Base-by-base conservation (phyloP, 371 early-diverging fungal genomes). In the Actinomortierella wolfii region DNA sequence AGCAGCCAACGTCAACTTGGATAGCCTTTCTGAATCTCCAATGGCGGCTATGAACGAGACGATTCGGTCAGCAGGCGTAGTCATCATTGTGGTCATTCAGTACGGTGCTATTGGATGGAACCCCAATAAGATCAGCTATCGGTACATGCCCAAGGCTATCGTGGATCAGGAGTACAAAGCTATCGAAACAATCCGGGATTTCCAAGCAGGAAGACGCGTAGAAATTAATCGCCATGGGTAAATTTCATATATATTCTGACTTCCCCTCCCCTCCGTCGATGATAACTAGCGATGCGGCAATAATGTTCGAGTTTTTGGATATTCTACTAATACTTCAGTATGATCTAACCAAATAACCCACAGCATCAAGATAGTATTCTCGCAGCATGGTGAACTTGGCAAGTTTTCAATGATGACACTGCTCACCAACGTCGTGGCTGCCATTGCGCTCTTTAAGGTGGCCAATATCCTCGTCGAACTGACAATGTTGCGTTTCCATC, bases 311-410 rank as follows among this genome's bases (percentile, higher is more conserved):
- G n/a, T n/a, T 34, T 40, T 21, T 13, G 21, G 26, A 5, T 23
- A 25, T 49, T 13, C 15, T 40, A 9, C 5, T 44, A n/a, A n/a
- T n/a, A n/a, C n/a, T n/a, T n/a, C n/a, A n/a, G n/a, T n/a, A n/a
- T n/a, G n/a, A n/a, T 25, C 6, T 15, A 24, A 6, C 45, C 3
- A n/a, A n/a, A n/a, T n/a, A n/a, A 4, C 3, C 47, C 17, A 47
- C 8, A 73, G 87, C 15, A 76, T 87, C 52, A 68, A 80, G 14
- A 59, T 87, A 14, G 77, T 81, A 3, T 78, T 82, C 52, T 76
- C 67, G 3, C 83, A 84, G 54, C 57, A 78, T n/a, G 87, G 87
- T 2, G 58, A 76, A 26, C 74, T 87, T 21, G 87, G 85, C 6
- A 53, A 77, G 40, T 85, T 86, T 61, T 76, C 83, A 15, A 43